Conservation (phyloP, 768 basidiomycete genomes). For the Lentinula edodes region DNA sequence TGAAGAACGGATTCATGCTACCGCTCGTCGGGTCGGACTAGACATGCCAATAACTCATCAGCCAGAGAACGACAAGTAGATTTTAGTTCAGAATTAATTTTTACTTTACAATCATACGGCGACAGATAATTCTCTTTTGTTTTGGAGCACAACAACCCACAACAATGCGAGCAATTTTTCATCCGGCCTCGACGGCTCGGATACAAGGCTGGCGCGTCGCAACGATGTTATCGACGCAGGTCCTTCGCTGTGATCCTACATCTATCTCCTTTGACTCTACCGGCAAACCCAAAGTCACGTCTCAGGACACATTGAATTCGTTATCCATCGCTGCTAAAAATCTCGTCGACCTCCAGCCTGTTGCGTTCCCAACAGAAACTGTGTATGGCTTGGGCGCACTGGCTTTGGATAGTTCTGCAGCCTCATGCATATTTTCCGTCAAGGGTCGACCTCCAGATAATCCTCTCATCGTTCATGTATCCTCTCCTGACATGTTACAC, state of each 20-base stretch:
- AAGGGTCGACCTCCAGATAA: conserved; percentile 96
- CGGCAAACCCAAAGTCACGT: conserved; percentile 44
- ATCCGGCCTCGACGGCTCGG: neutral
- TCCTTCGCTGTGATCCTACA: conserved; percentile 59
- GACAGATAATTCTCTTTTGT: neutral
- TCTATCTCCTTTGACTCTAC: conserved; percentile 51
- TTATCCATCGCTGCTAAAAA: conserved; percentile 52
- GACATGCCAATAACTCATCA: conserved; percentile 62
- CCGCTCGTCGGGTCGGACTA: conserved; percentile 82
- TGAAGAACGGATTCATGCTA: conserved; percentile 78
- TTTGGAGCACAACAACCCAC: neutral
- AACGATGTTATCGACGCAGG: conserved; percentile 22
- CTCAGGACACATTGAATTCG: conserved; percentile 44
- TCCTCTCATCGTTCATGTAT: conserved; percentile 95
- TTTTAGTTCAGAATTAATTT: neutral
- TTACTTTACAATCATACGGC: neutral
- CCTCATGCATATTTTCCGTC: conserved; percentile 71
- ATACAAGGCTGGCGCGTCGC: neutral
- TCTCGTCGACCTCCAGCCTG: conserved; percentile 47
- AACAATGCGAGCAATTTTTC: conserved; percentile 4
- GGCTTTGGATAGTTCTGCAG: conserved; percentile 62
- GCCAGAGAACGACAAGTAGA: conserved; percentile 8
- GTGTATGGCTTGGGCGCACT: conserved; percentile 96
- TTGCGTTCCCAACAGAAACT: conserved; percentile 96
- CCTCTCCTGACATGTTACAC: conserved; percentile 75